Conservation (phyloP, 192 early-diverging fungal species). For the Linnemannia zychae region DNA sequence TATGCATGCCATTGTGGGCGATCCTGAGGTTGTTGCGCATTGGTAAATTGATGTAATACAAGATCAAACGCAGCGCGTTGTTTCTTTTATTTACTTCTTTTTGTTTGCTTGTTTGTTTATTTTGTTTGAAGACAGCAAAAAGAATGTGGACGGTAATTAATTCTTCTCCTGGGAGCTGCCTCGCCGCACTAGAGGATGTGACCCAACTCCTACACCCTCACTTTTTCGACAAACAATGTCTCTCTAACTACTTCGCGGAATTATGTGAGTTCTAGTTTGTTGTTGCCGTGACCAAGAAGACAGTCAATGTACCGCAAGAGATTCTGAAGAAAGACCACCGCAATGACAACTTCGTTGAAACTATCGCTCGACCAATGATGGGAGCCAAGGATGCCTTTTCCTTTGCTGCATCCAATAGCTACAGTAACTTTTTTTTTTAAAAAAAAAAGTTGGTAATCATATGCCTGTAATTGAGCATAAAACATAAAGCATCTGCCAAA, state of each 20-base stretch:
- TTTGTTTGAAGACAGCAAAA: no score
- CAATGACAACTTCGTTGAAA: slow-evolving; percentile 9
- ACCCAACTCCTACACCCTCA: slow-evolving; percentile 9
- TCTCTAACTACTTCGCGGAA: slow-evolving; percentile 5
- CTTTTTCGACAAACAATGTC: slow-evolving; percentile 3
- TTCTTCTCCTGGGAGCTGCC: no score
- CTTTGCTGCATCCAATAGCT: no score
- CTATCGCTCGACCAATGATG: background rate
- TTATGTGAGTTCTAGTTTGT: background rate
- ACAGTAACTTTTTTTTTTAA: no score
- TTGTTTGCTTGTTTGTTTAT: no score
- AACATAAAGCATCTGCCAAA: background rate
- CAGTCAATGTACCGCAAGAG: background rate
- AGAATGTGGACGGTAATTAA: no score
- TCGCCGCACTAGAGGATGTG: background rate
- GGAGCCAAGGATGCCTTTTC: background rate
- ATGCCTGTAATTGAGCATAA: no score
- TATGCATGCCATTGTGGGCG: slow-evolving; percentile 9
- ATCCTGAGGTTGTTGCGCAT: slow-evolving; percentile 3
- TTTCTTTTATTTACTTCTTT: background rate
- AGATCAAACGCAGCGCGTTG: background rate
- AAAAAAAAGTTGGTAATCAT: no score
- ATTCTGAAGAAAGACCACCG: background rate
- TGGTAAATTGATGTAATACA: no score
- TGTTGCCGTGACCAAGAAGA: slow-evolving; percentile 9